These are phyloP conservation scores for Penicillium hesseltinei DNA, from an alignment of 2,329 filamentous ascomycete genomes.

Conservation along the genomic window DNA sequence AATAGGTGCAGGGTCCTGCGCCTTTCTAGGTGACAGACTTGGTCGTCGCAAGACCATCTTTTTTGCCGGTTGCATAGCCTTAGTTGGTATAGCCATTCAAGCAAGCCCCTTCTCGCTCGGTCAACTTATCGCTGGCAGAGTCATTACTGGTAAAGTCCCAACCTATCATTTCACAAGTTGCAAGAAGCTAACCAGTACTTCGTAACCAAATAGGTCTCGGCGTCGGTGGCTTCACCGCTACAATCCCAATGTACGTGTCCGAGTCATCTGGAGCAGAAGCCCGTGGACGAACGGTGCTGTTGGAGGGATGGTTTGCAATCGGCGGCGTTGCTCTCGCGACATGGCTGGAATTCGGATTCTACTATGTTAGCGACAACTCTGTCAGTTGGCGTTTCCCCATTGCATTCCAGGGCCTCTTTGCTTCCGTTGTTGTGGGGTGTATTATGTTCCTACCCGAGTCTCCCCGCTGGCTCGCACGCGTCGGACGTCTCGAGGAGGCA, in stretches of 20 bases:
- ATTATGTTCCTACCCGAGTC: conserved; percentile 48
- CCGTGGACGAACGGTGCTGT: conserved; percentile 20
- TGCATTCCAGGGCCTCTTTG: conserved; percentile 39
- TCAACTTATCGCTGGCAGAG: conserved; percentile 11
- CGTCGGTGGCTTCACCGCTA: conserved; percentile 26
- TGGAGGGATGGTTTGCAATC: conserved; percentile 22
- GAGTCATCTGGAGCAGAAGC: conserved; percentile 17
- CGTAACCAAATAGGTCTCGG: conserved; percentile 16
- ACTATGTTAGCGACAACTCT: conserved; percentile 34
- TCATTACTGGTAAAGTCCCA: conserved; percentile 14
- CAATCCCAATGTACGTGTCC: conserved; percentile 26
- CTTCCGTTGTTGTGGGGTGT: conserved; percentile 20
- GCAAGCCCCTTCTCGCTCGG: conserved; percentile 12
- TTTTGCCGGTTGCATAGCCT: conserved; percentile 15
- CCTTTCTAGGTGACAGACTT: conserved; percentile 18
- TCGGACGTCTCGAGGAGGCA: conserved; percentile 49
- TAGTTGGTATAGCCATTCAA: conserved; percentile 19
- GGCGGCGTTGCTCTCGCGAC: conserved; percentile 28
- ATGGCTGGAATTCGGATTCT: conserved; percentile 44
- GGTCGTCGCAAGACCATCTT: conserved; percentile 20
- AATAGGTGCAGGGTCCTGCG: conserved; percentile 16
- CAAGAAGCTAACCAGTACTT: neutral
- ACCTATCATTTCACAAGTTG: neutral
- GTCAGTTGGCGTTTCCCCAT: conserved; percentile 33
- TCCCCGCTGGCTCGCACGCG: conserved; percentile 53